Base-by-base conservation (phyloP, 106 monocot genomes). In the Narthecium ossifragum region DNA sequence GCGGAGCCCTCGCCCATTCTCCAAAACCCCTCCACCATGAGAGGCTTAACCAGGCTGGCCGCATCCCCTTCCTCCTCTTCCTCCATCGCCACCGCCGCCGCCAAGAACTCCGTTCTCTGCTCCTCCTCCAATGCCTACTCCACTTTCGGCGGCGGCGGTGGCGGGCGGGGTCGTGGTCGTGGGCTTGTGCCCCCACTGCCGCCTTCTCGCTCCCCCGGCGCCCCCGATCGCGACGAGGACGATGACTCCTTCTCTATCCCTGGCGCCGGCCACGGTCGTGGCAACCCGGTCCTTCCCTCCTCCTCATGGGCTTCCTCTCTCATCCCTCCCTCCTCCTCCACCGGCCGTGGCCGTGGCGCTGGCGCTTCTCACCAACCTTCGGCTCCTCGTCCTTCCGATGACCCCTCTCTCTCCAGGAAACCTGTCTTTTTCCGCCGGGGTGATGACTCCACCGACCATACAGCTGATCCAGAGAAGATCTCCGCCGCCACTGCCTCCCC, bases 381-480 rank as follows among this genome's bases (percentile, higher is more conserved):
- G 1, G 43, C 14, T 21, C 48, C 52, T 2, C 47, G 43, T 12
- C 55, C 30, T 27, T 2, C 37, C 12, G 38, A 56, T 38, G 15
- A 17, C 7, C 20, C 46, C 13, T 36, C 62, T 56, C 46, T 18
- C 11, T 24, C 71, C n/a, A 77, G 72, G 36, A 60, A 66, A 32
- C 82, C 82, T 1, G 57, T 80, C 55, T 74, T 86, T 51, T 68
- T 74, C 53, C 55, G 61, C 40, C 59, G 61, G 6, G 56, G 60
- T 1, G 80, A 67, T 2, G 24, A 49, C 27, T 13, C n/a, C n/a
- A n/a, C n/a, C n/a, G 43, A 43, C 7, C 34, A 13, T 45, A 51
- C 37, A 18, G 53, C 45, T 17, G 28, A 10, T 17, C 28, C 52
- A 3, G 52, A 33, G 23, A 41, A 51, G 18, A 51, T 34, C 24